These are phyloP conservation scores for Aspergillus glaucus DNA, from an alignment of 2,329 filamentous ascomycete species.

Conservation along the genomic window DNA sequence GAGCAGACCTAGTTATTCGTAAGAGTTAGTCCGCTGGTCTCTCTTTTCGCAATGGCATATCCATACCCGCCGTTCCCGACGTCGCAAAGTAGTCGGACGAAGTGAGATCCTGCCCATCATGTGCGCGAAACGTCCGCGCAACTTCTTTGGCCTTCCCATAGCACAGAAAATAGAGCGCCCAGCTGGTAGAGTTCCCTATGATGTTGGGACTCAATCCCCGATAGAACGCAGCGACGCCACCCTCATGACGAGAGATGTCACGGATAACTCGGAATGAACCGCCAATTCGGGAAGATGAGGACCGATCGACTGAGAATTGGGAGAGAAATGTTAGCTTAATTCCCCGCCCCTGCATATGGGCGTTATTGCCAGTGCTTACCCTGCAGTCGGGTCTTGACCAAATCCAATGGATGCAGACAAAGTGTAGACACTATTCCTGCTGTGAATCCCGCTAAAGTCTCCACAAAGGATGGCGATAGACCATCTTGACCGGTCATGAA, in stretches of 20 bases:
- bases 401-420: conserved; percentile 83
- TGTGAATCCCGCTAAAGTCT: conserved; percentile 82
- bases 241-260: conserved; percentile 49
- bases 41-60: not conserved
- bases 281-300: conserved; percentile 43
- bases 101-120: conserved; percentile 37
- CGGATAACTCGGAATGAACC: conserved; percentile 49
- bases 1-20: conserved; percentile 50
- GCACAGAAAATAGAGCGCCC: conserved; percentile 86
- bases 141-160: conserved; percentile 55
- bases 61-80: conserved; percentile 55
- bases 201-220: conserved; percentile 86
- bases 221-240: conserved; percentile 66
- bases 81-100: conserved; percentile 74
- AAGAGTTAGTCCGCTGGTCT: not conserved
- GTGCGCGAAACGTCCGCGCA: conserved; percentile 38
- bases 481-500: conserved; percentile 47
- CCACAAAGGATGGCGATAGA: conserved; percentile 71
- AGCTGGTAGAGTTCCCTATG: conserved; percentile 81
- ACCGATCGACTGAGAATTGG: conserved; percentile 46
- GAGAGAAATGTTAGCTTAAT: conserved; percentile 17
- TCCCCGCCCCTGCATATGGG: not conserved
- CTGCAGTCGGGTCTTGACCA: conserved; percentile 94
- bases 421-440: conserved; percentile 83
- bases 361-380: conserved; percentile 45